A percentile compares a stretch with the other conserved stretches of the same genome.
Conservation (phyloP, 257 asterid species). For the Capsicum chinense region DNA sequence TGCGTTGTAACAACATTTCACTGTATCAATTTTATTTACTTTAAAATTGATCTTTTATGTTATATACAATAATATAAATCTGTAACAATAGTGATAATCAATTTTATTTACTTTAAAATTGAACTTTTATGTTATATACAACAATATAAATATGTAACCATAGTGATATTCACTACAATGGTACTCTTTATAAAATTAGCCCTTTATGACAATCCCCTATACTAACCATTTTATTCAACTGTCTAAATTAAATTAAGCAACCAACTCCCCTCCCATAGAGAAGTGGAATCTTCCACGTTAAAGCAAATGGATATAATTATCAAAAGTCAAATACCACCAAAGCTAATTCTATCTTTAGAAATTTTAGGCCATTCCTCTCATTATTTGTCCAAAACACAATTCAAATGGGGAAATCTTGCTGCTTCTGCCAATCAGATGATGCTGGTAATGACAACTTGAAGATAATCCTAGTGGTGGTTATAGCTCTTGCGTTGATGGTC, state of each 20-base stretch:
- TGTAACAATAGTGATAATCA: no score
- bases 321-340: conserved; percentile 12
- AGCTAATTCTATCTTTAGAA: background rate
- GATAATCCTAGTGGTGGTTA: conserved; percentile 32
- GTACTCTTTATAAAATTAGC: no score
- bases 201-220: no score
- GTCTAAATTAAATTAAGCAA: background rate
- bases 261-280: background rate
- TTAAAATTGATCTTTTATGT: no score
- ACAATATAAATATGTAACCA: no score
- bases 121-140: no score
- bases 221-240: background rate
- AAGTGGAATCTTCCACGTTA: conserved; percentile 17
- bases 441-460: conserved; percentile 31
- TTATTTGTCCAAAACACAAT: background rate
- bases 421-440: conserved; percentile 19
- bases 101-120: no score
- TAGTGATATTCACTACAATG: no score
- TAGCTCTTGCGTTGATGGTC: conserved; percentile 39
- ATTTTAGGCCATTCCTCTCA: background rate
- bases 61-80: no score
- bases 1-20: no score
- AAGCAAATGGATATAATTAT: conserved; percentile 7
- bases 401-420: conserved; percentile 47
- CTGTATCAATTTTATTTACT: no score